phyloP scores from a whole-genome alignment of 129 eudicot species.

The Helichrysum umbraculigerum region DNA sequence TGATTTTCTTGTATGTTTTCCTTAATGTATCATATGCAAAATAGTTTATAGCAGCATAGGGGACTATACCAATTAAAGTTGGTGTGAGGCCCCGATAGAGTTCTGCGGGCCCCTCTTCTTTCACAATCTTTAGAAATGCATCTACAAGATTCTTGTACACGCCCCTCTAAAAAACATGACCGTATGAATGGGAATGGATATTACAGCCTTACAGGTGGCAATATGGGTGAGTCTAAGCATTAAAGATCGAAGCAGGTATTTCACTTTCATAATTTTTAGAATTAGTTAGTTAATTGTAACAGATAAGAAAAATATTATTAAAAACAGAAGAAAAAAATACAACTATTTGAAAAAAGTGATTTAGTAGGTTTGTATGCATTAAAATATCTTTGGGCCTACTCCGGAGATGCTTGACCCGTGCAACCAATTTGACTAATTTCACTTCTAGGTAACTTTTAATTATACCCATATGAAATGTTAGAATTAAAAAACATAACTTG shows the following conservation, averaged over 20 bases:
- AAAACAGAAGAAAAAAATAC: background rate
- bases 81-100: conserved; percentile 87
- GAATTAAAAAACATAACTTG: background rate
- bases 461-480: background rate
- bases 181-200: background rate
- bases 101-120: conserved; percentile 83
- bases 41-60: conserved; percentile 86
- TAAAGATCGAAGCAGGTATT: background rate
- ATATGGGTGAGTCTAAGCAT: background rate
- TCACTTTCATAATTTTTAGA: background rate
- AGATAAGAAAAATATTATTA: background rate
- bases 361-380: background rate
- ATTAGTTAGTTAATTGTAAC: too few relatives aligned
- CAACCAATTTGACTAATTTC: background rate
- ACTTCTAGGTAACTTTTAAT: background rate
- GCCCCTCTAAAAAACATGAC: conserved; percentile 49
- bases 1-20: conserved; percentile 60
- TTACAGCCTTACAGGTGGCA: background rate
- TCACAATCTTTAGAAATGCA: conserved; percentile 69
- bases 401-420: background rate
- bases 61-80: conserved; percentile 78
- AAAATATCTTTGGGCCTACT: background rate
- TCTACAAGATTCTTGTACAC: conserved; percentile 72
- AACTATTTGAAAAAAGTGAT: background rate
- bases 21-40: conserved; percentile 78